These are phyloP conservation scores for Suillus occidentalis DNA, from an alignment of 768 basidiomycete species.

Conservation along the genomic window DNA sequence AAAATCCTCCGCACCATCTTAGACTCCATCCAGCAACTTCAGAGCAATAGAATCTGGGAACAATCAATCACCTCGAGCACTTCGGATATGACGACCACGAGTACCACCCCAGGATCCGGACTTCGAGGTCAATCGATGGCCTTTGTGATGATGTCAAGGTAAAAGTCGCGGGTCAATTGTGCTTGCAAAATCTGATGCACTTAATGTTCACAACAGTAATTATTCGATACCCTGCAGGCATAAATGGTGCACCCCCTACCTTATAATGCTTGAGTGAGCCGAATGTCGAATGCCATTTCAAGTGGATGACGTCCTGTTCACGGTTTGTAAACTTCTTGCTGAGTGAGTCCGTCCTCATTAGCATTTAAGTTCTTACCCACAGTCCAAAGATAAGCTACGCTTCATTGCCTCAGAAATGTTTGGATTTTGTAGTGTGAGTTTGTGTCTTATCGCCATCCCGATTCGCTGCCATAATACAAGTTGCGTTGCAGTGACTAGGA, in stretches of 20 bases:
- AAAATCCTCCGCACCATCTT: neutral
- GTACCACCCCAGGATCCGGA: slow-evolving; percentile 31
- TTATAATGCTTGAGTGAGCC: slow-evolving; percentile 5
- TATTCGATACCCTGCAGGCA: slow-evolving; percentile 34
- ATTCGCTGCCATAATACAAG: slow-evolving; percentile 4
- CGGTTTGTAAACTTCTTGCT: too few species aligned
- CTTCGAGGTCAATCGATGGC: slow-evolving; percentile 56
- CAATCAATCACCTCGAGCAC: neutral
- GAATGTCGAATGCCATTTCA: slow-evolving; percentile 29
- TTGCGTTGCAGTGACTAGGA: slow-evolving; percentile 73
- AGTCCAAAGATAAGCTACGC: too few species aligned
- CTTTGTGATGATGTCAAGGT: slow-evolving; percentile 75
- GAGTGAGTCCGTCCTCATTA: too few species aligned
- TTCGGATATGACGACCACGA: neutral
- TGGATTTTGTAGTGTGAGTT: too few species aligned
- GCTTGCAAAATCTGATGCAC: neutral
- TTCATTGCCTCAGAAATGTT: too few species aligned
- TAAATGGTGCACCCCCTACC: slow-evolving; percentile 58
- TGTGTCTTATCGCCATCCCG: too few species aligned
- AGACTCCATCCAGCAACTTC: neutral
- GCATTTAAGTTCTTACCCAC: too few species aligned
- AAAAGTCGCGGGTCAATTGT: slow-evolving; percentile 82
- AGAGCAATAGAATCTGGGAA: neutral
- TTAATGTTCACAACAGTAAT: slow-evolving; percentile 1
- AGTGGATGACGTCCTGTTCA: slow-evolving; percentile 43